phyloP scores from a whole-genome alignment of 345 rosid genomes.

The Sonneratia alba region DNA sequence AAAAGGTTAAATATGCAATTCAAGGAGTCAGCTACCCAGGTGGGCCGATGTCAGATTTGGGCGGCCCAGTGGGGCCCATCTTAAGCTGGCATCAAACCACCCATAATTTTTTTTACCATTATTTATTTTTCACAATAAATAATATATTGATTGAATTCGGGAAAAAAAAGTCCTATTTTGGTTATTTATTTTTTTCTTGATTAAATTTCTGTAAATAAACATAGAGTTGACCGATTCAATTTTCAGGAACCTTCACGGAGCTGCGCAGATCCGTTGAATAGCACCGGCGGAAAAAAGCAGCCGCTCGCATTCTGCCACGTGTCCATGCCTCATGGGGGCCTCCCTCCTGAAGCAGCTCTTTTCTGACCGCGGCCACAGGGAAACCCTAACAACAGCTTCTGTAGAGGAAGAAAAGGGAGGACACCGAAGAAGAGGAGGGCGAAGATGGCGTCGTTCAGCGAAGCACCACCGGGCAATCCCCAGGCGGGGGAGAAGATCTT shows the following conservation, averaged over 20 bases:
- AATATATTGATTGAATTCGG: no score
- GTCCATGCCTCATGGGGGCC: not conserved
- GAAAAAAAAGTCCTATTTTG: no score
- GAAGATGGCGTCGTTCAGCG: conserved; percentile 66
- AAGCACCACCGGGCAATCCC: conserved; percentile 75
- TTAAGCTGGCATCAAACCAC: not conserved
- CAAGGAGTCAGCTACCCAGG: not conserved
- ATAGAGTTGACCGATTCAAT: not conserved
- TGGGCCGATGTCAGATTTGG: conserved; percentile 2
- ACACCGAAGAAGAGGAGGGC: not conserved
- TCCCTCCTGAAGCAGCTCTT: not conserved
- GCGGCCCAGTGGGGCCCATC: conserved; percentile 4
- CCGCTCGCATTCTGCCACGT: conserved; percentile 4
- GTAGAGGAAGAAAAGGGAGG: not conserved
- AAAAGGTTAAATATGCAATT: not conserved
- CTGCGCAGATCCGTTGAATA: not conserved
- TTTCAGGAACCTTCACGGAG: not conserved
- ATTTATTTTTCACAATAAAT: no score
- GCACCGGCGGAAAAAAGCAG: not conserved
- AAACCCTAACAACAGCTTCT: not conserved
- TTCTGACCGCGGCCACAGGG: not conserved
- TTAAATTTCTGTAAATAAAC: not conserved
- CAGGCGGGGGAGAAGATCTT: conserved; percentile 81
- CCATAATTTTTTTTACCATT: not conserved
- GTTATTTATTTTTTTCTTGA: not conserved